Base-by-base conservation (phyloP, 352 stramenopile genomes). In the Pythium phragmiticola region DNA sequence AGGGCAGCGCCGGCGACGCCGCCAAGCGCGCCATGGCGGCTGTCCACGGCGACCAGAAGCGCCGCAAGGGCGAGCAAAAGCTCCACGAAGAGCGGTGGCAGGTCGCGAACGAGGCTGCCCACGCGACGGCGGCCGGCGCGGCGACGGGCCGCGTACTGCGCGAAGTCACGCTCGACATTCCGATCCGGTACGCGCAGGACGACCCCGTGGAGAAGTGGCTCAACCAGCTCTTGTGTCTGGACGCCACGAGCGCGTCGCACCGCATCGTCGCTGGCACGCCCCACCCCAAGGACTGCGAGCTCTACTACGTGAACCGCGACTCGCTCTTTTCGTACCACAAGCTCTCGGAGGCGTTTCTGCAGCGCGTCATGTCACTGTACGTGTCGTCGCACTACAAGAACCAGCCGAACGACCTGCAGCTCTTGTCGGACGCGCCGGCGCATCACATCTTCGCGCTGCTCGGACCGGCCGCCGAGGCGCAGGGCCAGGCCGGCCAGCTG, bases 321-420 rank as follows among this genome's bases (percentile, higher is more conserved):
- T 96, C 97, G 47, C 81, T 99, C 4, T 99, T 99, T 73, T 99
- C 94, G 56, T 99, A 99, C 80, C 98, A 99, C 87, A 98, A 97
- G 70, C 78, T 99, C 16, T 99, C 93, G 17, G 98, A 99, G 82
- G 94, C 85, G 59, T 97, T 98, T 30, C 57, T 98, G 59, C 89
- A 97, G 69, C 86, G 91, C 34, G 86, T 98, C 57, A 97, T 97
- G 92, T 76, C 88, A 34, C 82, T 99, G 8, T 99, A 99, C 71
- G 98, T 98, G 47, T 95, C 95, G 47, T 98, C 97, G 30, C 98
- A 99, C 81, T 99, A 99, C 91, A 99, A 99, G 74, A 99, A 99
- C 78, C 94, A 97, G 68, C 98, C 98, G 13, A 99, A 99, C 74
- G 98, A 99, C 80, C 78, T 99, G 47, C 97, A 99, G 82, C 82